Base-by-base conservation (phyloP, 2,329 filamentous ascomycete genomes). In the Ceratocystis huliohia region DNA sequence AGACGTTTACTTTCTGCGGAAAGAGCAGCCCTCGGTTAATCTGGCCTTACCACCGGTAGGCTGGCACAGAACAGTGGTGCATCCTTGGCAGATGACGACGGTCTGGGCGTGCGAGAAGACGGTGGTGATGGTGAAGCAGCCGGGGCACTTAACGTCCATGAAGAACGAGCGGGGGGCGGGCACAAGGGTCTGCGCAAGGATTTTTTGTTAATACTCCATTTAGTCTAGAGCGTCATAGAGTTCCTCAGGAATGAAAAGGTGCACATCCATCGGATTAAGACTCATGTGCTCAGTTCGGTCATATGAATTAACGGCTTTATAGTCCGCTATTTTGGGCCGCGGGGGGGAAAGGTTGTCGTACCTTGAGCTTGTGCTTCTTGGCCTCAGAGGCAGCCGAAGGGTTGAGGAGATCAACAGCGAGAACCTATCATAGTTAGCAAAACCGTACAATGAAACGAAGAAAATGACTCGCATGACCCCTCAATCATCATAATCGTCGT, bases 91-190 rank as follows among this genome's bases (percentile, higher is more conserved):
- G 86, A 97, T 95, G 81, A 99, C 94, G 79, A 99, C 94, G 79
- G 94, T 99, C 86, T 99, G 94, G 80, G 94, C 94, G 86, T 99
- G 94, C 71, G 93, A 97, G 90, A 97, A 99, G 82, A 99, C 94
- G 80, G 94, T 99, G 80, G 94, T 99, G 87, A 99, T 99, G 81
- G 92, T 96, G 88, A 97, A 99, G 90, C 94, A 99, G 77, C 94
- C 94, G 79, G 94, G 94, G 89, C 94, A 99, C 89, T 99, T 99
- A 85, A 99, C 94, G 79, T 99, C 94, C 94, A 99, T 99, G 90
- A 99, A 99, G 89, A 97, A 99, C 73, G 93, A 97, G 80, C 94
- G 91, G 76, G 94, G 94, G 73, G 86, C 88, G 76, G 94, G 94
- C 78, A 99, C 94, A 75, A 99, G 89, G 73, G 85, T 91, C 91